phyloP scores from a whole-genome alignment of 2,329 filamentous ascomycete species.

The Periconia macrospinosa region DNA sequence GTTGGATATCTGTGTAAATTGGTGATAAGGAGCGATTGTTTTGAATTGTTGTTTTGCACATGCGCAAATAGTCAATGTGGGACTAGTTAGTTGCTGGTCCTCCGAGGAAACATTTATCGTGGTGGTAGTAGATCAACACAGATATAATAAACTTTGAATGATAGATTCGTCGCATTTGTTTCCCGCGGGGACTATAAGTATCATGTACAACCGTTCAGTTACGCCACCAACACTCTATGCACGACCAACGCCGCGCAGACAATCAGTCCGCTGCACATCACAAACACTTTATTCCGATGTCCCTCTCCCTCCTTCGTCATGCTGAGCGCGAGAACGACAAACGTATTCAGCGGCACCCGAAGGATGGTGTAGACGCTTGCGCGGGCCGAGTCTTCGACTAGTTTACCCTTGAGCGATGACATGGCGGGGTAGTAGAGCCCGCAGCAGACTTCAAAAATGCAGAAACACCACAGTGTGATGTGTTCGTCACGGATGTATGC shows the following conservation, averaged over 20 bases:
- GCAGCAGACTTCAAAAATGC: conserved; percentile 59
- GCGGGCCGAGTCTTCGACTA: conserved; percentile 58
- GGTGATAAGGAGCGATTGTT: too few relatives aligned
- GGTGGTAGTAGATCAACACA: too few relatives aligned
- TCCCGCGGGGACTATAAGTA: too few relatives aligned
- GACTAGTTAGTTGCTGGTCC: too few relatives aligned
- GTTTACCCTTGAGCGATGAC: conserved; percentile 56
- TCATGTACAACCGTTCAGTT: not conserved
- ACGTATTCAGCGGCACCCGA: conserved; percentile 59
- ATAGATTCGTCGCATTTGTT: too few relatives aligned
- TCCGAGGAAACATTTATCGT: too few relatives aligned
- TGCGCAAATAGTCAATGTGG: too few relatives aligned
- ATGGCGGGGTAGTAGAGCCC: conserved; percentile 62
- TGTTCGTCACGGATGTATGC: conserved; percentile 46
- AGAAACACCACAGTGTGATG: conserved; percentile 61
- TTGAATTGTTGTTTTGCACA: too few relatives aligned
- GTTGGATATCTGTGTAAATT: too few relatives aligned
- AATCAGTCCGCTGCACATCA: conserved; percentile 31
- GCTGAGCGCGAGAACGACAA: conserved; percentile 36
- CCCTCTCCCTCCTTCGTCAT: conserved; percentile 36
- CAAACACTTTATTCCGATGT: conserved; percentile 35
- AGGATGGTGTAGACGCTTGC: conserved; percentile 60
- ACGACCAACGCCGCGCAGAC: conserved; percentile 30
- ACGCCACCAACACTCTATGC: conserved; percentile 27
- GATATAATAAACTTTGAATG: too few relatives aligned